Conservation (phyloP, 306 rosid genomes). For the Coriaria nepalensis region DNA sequence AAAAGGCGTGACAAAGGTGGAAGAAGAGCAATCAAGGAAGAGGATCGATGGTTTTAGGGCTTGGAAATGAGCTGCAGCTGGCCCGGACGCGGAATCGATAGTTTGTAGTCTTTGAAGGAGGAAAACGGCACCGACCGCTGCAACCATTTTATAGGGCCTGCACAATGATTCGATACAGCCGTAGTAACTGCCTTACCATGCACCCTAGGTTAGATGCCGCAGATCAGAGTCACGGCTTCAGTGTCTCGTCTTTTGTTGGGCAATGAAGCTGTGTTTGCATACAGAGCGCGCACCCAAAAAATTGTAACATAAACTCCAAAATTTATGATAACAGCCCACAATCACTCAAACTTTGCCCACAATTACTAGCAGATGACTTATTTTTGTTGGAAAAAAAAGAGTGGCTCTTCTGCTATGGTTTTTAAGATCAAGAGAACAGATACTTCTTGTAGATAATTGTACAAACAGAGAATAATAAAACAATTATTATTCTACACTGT, state of each 20-base stretch:
- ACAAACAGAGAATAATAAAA: too few relatives aligned
- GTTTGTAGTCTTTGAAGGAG: constrained; percentile 6
- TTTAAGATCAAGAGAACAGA: too few relatives aligned
- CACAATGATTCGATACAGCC: not conserved
- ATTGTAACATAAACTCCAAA: not conserved
- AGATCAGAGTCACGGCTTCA: not conserved
- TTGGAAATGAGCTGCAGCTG: constrained; percentile 1
- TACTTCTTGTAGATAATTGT: too few relatives aligned
- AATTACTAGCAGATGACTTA: too few relatives aligned
- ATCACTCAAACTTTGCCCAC: constrained; percentile 2
- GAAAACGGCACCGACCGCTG: constrained; percentile 1
- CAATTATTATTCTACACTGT: too few relatives aligned
- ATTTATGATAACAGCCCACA: not conserved
- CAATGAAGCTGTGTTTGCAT: too few relatives aligned
- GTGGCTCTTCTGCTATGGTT: too few relatives aligned
- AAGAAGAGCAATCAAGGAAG: constrained; percentile 4
- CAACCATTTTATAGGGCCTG: not conserved
- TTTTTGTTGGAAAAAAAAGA: too few relatives aligned
- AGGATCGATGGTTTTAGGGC: constrained; percentile 26
- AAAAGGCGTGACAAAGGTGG: not conserved
- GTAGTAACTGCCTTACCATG: not conserved
- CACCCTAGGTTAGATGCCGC: not conserved
- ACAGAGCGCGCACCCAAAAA: too few relatives aligned
- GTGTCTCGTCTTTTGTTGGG: not conserved
- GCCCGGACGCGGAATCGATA: too few relatives aligned